Base-by-base conservation (phyloP, 768 basidiomycete species). In the Tulasnella sp. region DNA sequence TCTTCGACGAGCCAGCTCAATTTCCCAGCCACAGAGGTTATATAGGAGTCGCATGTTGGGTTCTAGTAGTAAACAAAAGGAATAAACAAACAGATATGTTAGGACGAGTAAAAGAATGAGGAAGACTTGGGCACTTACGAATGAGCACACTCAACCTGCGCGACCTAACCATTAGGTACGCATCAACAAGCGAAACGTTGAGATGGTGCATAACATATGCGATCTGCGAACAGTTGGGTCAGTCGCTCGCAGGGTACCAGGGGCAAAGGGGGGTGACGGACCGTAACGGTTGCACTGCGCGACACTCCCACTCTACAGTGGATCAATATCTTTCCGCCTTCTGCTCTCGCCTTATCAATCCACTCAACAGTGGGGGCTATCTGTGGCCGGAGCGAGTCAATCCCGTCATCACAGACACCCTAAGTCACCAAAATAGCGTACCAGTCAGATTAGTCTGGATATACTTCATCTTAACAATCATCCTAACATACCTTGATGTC, bases 231-330 rank as follows among this genome's bases (percentile, higher is more conserved):
- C 23, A 19, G 21, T 15, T 23, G n/a, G 10, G 30, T 44, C 5
- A 47, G 15, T 38, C 13, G 3, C 43, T 38, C n/a, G 7, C 44
- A 30, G n/a, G 1, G 34, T 26, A 24, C 9, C 19, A 60, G 17
- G 49, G 10, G 17, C 11, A 8, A 17, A 60, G 17, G 49, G 10
- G 17, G 8, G 5, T 27, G 23, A 80, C 83, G 70, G 66, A 85
- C 84, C 63, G 88, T 88, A 62, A 98, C 92, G 30, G 91, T 95
- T 27, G 95, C 94, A 67, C 87, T 90, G 62, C 95, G 75, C 45
- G 86, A 89, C 44, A 98, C 95, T n/a, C 95, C 95, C n/a, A 98
- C 95, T n/a, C 93, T 80, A 71, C 95, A 98, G 71, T 98, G 95
- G 7, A 98, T 92, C 53, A 98, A 77, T 32, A 95, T 85, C 68